A percentile compares a stretch with the other conserved stretches of the same genome.
These are phyloP conservation scores for Nymphaea colorata DNA, from an alignment of 164 flowering plant genomes.

Conservation along the genomic window DNA sequence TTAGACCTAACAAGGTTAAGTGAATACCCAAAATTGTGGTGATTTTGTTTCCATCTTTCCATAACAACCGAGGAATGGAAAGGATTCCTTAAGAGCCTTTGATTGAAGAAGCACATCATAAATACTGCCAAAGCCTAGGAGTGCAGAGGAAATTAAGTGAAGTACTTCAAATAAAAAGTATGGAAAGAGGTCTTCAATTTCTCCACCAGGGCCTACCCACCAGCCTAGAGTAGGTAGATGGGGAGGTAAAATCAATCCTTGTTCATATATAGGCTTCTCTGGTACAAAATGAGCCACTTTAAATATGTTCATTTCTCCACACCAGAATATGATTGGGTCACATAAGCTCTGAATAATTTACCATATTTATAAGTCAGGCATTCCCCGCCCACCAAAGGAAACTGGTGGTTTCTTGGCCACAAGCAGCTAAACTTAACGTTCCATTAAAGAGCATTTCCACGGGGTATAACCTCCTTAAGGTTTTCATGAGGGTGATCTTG, in stretches of 20 bases:
- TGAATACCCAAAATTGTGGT: background rate
- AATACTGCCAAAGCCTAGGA: constrained; percentile 8
- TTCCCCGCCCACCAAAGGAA: too few species aligned
- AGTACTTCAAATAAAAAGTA: constrained; percentile 6
- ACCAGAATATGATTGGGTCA: background rate
- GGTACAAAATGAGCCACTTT: background rate
- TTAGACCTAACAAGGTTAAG: background rate
- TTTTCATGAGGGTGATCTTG: too few species aligned
- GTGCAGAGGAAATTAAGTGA: constrained; percentile 2
- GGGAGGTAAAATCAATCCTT: background rate
- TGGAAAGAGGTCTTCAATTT: background rate
- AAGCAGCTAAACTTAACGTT: too few species aligned
- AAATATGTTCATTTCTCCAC: background rate
- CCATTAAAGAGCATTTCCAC: too few species aligned
- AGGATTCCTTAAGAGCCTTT: background rate
- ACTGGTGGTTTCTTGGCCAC: too few species aligned
- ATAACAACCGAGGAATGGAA: constrained; percentile 3
- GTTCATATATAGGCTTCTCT: background rate
- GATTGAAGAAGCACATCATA: constrained; percentile 1
- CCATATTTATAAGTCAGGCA: background rate
- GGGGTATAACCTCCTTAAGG: background rate
- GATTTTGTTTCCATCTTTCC: too few species aligned
- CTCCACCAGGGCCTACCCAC: background rate
- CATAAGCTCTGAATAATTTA: background rate
- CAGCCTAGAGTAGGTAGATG: background rate